These are phyloP conservation scores for Bonia amplexicaulis DNA, from an alignment of 176 grass and related monocot species.

Conservation along the genomic window DNA sequence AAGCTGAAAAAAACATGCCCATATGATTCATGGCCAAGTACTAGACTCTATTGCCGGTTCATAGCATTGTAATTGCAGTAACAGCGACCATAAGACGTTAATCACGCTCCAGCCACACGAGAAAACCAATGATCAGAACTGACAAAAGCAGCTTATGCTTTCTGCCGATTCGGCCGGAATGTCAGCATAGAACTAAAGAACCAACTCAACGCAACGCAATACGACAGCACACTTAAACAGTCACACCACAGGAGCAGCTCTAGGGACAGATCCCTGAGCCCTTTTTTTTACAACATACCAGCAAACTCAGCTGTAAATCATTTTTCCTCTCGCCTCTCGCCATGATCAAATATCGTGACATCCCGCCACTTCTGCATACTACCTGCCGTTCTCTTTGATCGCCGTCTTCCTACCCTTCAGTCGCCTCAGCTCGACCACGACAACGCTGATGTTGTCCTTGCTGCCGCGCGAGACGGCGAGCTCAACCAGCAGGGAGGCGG, in stretches of 20 bases:
- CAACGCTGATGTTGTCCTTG: constrained; percentile 75
- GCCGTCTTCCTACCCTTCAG: constrained; percentile 8
- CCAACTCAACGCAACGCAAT: neutral
- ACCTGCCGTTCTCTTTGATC: constrained; percentile 12
- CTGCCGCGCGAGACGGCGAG: constrained; percentile 61
- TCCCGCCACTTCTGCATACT: neutral
- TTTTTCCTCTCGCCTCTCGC: neutral
- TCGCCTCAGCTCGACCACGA: constrained; percentile 59
- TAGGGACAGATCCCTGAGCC: neutral
- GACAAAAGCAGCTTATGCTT: neutral
- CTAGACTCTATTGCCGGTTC: neutral
- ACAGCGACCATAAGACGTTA: neutral
- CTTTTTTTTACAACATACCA: constrained; percentile 5
- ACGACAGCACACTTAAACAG: neutral
- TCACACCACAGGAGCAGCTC: neutral
- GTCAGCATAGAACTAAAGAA: constrained; percentile 23
- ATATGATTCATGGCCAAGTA: neutral
- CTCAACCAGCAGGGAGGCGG: constrained; percentile 55
- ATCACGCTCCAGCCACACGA: neutral
- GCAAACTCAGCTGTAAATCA: neutral
- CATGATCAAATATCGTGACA: neutral
- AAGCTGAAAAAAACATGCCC: too few species aligned
- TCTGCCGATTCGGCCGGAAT: neutral
- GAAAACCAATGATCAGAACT: neutral
- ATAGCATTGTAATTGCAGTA: neutral